Conservation (phyloP, 441 rosid genomes). For the Eugenia klotzschiana region DNA sequence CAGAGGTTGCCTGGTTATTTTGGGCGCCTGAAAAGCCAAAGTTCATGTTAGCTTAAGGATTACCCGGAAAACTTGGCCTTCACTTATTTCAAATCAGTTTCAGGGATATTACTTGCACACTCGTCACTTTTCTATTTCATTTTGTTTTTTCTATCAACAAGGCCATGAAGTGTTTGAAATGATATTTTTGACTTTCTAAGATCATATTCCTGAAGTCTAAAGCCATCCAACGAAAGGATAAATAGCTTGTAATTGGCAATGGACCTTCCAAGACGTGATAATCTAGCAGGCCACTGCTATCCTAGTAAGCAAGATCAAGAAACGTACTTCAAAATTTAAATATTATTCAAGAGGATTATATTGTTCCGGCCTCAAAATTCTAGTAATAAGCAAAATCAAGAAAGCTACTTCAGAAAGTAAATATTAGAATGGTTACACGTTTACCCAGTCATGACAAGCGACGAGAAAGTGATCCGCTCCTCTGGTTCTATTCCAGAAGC, state of each 20-base stretch:
- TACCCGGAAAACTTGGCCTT: not conserved
- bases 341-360: not conserved
- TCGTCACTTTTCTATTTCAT: not conserved
- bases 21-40: conserved; percentile 40
- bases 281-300: not conserved
- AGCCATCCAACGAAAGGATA: not conserved
- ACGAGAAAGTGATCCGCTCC: conserved; percentile 86
- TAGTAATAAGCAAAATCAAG: not conserved
- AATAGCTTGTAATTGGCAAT: not conserved
- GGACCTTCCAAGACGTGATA: not conserved
- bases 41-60: conserved; percentile 5
- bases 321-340: not conserved
- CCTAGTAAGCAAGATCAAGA: not conserved
- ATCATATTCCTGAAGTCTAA: not conserved
- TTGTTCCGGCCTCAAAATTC: not conserved
- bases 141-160: not conserved
- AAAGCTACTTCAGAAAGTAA: not conserved
- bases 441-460: conserved; percentile 97
- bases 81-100: not conserved
- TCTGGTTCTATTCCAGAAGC: conserved; percentile 71
- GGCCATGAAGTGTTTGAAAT: not conserved
- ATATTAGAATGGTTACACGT: not conserved
- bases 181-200: not conserved
- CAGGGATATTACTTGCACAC: not conserved
- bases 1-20: conserved; percentile 40